Evolutionary conservation across 139 green algal species (phyloP), one percentile per base, ranked within the genome.

Genomic region (Picocystis salinarum): DNA sequence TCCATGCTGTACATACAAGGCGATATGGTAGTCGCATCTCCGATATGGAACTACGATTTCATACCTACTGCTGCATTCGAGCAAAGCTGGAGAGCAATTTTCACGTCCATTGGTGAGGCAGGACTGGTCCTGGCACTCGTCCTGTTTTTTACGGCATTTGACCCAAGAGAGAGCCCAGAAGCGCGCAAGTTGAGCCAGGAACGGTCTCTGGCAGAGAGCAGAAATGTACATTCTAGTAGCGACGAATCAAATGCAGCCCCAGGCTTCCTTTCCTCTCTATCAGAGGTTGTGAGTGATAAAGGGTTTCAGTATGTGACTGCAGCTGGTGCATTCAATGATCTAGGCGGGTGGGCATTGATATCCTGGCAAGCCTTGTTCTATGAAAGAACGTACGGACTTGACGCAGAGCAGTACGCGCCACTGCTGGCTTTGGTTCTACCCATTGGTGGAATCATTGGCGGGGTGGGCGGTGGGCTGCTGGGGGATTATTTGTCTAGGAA

Each of bases 351-450:
- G 59, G 69, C 75, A 5, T 66, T 92, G 5, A 73, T 89, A n/a
- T 68, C 75, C 6, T 92, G 77, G 76, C 81, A 91, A 45, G 70
- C 64, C 20, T 80, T 70, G 12, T 92, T 91, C 40, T 92, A 92
- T 52, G 71, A 85, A 67, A 62, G 77, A 23, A n/a, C 44, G 4
- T 86, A 74, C 45, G 56, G 72, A 15, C 46, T 92, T 33, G 40
- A 40, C 6, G 53, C 64, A 2, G 46, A 65, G 3, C 54, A 62
- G 13, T 92, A 92, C 37, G 81, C 80, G 1, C 79, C 80, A 4
- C 55, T 85, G 50, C 62, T 92, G 53, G 81, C 81, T 3, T 53
- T 66, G 5, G 56, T 91, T 29, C 67, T 92, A 39, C 81, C 81
- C 6, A 57, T 90, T 11, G 75, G 66, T 7, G 81, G 81, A 25